These are phyloP conservation scores for Vicia sativa DNA, from an alignment of 306 rosid species.

Conservation along the genomic window DNA sequence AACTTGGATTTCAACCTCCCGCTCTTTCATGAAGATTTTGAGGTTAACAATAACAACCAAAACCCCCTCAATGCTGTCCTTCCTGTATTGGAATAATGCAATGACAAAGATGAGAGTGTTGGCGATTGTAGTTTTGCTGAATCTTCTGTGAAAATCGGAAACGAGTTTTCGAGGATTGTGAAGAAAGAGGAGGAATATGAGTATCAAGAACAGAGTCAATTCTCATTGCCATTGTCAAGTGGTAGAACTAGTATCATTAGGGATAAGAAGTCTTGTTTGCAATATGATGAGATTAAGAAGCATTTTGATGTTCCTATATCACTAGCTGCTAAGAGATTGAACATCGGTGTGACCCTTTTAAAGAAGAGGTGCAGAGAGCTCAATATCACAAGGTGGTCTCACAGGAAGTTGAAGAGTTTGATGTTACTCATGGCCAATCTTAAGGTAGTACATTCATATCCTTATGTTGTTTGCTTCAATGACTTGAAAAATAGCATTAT, in stretches of 20 bases:
- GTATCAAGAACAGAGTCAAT: not conserved
- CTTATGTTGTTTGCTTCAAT: not conserved
- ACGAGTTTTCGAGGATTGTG: not conserved
- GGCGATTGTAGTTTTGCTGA: not conserved
- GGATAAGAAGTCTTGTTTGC: conserved; percentile 23
- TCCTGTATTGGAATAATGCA: not conserved
- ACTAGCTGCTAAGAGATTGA: conserved; percentile 68
- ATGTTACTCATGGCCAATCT: conserved; percentile 57
- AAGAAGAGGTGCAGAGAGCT: conserved; percentile 84
- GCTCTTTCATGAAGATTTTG: conserved; percentile 34
- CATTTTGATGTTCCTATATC: conserved; percentile 63
- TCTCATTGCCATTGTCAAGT: not conserved
- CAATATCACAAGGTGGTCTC: conserved; percentile 86
- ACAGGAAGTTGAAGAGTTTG: conserved; percentile 79
- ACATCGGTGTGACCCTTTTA: conserved; percentile 69
- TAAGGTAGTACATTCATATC: conserved; percentile 54
- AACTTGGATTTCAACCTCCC: conserved; percentile 34
- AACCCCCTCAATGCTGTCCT: conserved; percentile 32
- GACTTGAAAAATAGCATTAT: too few relatives aligned
- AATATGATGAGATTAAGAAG: conserved; percentile 45
- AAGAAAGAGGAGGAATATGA: conserved; percentile 34
- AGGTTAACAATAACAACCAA: conserved; percentile 42
- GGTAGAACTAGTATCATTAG: not conserved
- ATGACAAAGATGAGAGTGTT: not conserved
- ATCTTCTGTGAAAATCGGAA: not conserved